Evolutionary conservation across 257 asterid species (phyloP).

Genomic region (Fraxinus pennsylvanica): DNA sequence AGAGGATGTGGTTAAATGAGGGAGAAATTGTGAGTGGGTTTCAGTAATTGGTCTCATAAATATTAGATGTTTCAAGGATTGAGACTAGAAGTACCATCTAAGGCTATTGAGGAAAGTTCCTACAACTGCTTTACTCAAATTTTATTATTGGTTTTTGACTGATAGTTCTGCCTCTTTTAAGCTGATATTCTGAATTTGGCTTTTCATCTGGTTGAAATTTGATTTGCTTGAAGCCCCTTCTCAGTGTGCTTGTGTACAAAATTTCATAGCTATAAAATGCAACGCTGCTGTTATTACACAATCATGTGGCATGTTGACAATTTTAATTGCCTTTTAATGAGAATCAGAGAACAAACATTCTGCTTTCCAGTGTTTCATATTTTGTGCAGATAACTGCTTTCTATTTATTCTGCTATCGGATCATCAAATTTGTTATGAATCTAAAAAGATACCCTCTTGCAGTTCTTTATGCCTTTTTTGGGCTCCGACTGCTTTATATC

Average conservation of each 20-base stretch:
- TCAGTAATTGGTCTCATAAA: neutral
- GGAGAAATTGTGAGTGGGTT: neutral
- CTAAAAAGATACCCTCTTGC: slow-evolving; percentile 40
- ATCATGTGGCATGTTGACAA: neutral
- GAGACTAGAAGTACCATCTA: neutral
- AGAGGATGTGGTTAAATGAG: neutral
- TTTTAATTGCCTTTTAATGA: neutral
- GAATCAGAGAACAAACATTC: slow-evolving; percentile 13
- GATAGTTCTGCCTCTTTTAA: neutral
- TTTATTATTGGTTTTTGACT: neutral
- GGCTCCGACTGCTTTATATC: slow-evolving; percentile 86
- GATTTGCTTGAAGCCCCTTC: neutral
- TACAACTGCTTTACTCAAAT: neutral
- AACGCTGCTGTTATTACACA: neutral
- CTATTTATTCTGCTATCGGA: slow-evolving; percentile 8
- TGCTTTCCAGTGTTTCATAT: neutral
- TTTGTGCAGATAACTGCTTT: neutral
- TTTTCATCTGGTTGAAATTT: neutral
- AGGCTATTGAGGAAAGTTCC: neutral
- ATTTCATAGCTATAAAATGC: neutral
- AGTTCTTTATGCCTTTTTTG: slow-evolving; percentile 90
- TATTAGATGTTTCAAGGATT: neutral
- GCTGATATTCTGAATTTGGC: neutral
- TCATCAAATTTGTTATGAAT: slow-evolving; percentile 18
- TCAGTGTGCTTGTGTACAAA: neutral